phyloP scores from a whole-genome alignment of 2,329 filamentous ascomycete genomes.

The Aspergillus nomiae region DNA sequence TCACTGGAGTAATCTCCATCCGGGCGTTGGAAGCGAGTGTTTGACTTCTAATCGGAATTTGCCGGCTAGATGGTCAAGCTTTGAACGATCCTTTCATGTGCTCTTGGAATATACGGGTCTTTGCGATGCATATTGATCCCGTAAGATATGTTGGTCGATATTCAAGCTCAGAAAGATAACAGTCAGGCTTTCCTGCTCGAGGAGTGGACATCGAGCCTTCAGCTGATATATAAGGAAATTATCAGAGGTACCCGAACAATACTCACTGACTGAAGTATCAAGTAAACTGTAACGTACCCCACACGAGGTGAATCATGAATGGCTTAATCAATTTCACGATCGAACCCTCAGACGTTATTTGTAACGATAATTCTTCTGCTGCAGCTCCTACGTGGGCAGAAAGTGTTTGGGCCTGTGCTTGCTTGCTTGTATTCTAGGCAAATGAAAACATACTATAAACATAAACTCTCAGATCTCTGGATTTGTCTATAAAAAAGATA shows the following conservation, averaged over 20 bases:
- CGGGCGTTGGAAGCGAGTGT: neutral
- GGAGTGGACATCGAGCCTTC: too few relatives aligned
- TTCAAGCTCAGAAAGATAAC: neutral
- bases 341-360: neutral
- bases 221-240: too few relatives aligned
- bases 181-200: neutral
- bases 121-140: neutral
- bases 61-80: neutral
- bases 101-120: neutral
- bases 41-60: neutral
- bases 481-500: too few relatives aligned
- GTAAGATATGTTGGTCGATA: neutral
- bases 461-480: too few relatives aligned
- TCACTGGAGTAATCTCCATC: neutral
- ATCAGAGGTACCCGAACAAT: neutral
- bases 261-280: neutral
- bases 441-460: too few relatives aligned
- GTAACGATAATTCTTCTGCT: neutral
- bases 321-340: neutral
- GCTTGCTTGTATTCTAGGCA: too few relatives aligned
- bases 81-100: neutral
- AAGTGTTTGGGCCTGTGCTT: fast-evolving
- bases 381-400: neutral
- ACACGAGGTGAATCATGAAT: neutral
- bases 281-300: neutral